Conservation (phyloP, 2,329 filamentous ascomycete genomes). For the Fusarium nisikadoi region DNA sequence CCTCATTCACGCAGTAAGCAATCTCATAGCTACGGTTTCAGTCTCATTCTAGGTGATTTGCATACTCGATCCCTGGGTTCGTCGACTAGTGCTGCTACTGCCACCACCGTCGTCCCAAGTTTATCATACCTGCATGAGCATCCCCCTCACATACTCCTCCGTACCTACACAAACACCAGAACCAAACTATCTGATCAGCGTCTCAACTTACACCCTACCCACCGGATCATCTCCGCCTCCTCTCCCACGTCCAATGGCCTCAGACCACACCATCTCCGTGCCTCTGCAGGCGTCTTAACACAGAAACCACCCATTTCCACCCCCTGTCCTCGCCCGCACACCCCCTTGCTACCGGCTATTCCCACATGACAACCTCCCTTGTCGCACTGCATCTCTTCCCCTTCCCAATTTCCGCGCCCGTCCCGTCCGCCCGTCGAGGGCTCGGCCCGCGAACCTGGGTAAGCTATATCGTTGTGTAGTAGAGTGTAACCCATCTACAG, state of each 20-base stretch:
- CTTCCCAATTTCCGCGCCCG: background rate
- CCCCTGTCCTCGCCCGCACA: slow-evolving; percentile 18
- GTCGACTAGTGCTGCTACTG: background rate
- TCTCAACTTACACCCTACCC: slow-evolving; percentile 5
- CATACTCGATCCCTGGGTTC: background rate
- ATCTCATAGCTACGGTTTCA: background rate
- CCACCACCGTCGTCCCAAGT: background rate
- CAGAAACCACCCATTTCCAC: slow-evolving; percentile 24
- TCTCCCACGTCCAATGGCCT: slow-evolving; percentile 6
- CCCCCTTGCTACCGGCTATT: slow-evolving; percentile 22
- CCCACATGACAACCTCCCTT: slow-evolving; percentile 31
- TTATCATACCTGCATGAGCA: slow-evolving; percentile 8
- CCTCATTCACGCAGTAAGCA: background rate
- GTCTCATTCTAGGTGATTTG: background rate
- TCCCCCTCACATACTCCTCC: background rate
- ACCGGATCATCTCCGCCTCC: slow-evolving; percentile 10
- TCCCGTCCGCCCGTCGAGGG: slow-evolving; percentile 25
- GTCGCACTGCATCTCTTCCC: slow-evolving; percentile 16
- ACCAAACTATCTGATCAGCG: slow-evolving; percentile 13
- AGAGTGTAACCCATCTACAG: slow-evolving; percentile 5
- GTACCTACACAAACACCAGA: background rate
- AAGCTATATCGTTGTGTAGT: background rate
- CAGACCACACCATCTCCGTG: slow-evolving; percentile 7
- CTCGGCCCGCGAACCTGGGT: slow-evolving; percentile 30
- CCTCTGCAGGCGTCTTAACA: slow-evolving; percentile 30